Base-by-base conservation (phyloP, 2,329 filamentous ascomycete species). In the Claviceps capensis region DNA sequence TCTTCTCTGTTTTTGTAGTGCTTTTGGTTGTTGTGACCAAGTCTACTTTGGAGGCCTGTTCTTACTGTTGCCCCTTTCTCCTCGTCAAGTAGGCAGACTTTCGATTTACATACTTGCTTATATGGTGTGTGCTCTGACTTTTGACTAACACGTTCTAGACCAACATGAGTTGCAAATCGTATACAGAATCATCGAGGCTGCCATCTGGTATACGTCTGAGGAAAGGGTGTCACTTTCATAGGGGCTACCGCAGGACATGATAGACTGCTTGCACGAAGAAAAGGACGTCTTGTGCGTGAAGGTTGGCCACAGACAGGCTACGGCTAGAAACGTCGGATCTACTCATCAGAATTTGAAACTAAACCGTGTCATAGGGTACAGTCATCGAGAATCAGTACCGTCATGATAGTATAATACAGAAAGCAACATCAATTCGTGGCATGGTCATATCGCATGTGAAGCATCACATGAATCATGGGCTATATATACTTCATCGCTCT, bases 101-200 rank as follows among this genome's bases (percentile, higher is more conserved):
- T 34, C 30, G 30, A 34, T 11, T 34, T 3, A 22, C 22, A 22
- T 34, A 11, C 30, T 34, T 34, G 30, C 30, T 34, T 34, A 11
- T 11, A 34, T 11, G 30, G 30, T 34, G 9, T 34, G 9, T 1
- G 30, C 9, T 34, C 17, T 22, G 13, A 26, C 23, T 11, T 5
- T 22, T 46, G 14, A 46, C 44, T 40, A 48, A 55, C 38, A 50
- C 54, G 49, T 44, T 5, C 2, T 51, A 77, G 74, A 82, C 56
- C 75, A 81, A 53, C 73, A 76, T 26, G 87, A 95, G 63, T 66
- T 93, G 26, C 73, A 78, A 50, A 74, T 81, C 49, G 76, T 90
- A 4, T 76, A 79, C 63, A 71, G 73, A 57, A 85, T 94, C 57
- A 80, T 93, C 52, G 78, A 81, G 58, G 86, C 87, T 3, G 85